phyloP scores from a whole-genome alignment of 2,329 filamentous ascomycete genomes.

The Trichoderma semiorbis region DNA sequence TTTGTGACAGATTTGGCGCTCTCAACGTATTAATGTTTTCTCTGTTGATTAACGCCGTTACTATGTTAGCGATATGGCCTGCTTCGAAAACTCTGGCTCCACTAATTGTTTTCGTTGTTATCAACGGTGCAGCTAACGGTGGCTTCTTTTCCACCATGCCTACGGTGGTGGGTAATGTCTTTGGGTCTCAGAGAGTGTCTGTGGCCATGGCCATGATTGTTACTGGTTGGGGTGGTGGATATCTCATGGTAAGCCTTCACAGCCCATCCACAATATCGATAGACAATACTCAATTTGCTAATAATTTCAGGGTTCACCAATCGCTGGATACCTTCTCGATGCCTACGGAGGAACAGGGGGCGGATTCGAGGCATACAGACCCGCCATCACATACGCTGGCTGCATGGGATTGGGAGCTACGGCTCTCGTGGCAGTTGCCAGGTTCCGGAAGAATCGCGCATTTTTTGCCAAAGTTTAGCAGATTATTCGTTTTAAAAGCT shows the following conservation, averaged over 20 bases:
- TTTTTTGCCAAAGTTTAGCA: constrained; percentile 30
- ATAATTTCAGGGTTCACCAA: constrained; percentile 46
- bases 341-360: constrained; percentile 47
- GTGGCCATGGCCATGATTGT: constrained; percentile 59
- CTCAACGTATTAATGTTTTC: constrained; percentile 51
- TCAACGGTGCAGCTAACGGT: constrained; percentile 57
- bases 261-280: background rate
- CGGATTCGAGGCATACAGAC: constrained; percentile 50
- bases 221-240: constrained; percentile 57
- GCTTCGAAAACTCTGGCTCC: constrained; percentile 49
- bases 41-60: constrained; percentile 48
- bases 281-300: background rate
- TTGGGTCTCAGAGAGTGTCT: constrained; percentile 50
- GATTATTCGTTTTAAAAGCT: background rate
- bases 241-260: constrained; percentile 46
- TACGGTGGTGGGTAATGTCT: constrained; percentile 55
- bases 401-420: constrained; percentile 46
- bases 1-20: constrained; percentile 50
- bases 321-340: constrained; percentile 55
- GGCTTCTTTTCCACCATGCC: constrained; percentile 60
- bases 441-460: constrained; percentile 39
- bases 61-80: constrained; percentile 58
- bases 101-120: constrained; percentile 50
- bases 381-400: constrained; percentile 58
- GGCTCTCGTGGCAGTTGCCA: constrained; percentile 38